These are phyloP conservation scores for Kluyveromyces lactis DNA, from an alignment of 805 yeast species.

Conservation along the genomic window DNA sequence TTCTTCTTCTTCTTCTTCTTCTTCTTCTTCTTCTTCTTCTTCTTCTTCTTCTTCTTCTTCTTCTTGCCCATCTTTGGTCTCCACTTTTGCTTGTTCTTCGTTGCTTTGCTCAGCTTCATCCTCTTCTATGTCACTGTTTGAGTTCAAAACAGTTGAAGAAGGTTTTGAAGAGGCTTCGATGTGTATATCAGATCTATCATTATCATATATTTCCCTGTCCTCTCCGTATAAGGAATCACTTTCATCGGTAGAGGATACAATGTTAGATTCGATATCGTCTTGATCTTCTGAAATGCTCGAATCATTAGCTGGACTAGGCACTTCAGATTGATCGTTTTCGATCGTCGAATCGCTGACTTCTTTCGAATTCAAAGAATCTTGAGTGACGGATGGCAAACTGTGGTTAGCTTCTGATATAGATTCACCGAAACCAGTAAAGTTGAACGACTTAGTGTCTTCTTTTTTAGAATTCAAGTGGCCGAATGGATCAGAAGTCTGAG, in stretches of 20 bases:
- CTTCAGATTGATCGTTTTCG: background rate
- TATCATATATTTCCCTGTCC: no score
- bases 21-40: background rate
- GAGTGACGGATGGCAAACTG: background rate
- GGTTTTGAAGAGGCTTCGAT: no score
- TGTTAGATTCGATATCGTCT: background rate
- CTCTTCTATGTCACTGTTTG: background rate
- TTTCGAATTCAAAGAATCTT: background rate
- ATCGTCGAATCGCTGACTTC: slow-evolving; percentile 4
- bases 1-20: slow-evolving; percentile 2
- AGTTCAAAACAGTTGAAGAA: no score
- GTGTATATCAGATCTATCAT: no score
- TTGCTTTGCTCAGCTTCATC: background rate
- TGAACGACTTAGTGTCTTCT: background rate
- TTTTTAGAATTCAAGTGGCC: background rate
- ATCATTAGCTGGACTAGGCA: no score
- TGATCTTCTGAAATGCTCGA: no score
- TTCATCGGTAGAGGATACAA: no score
- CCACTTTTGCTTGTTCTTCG: background rate
- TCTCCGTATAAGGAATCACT: no score
- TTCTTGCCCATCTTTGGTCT: background rate
- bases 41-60: slow-evolving; percentile 1
- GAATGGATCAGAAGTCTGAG: background rate
- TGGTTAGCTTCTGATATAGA: background rate
- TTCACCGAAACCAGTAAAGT: background rate